These are phyloP conservation scores for Plectosphaerella sp. DNA, from an alignment of 2,329 filamentous ascomycete species.

Conservation along the genomic window DNA sequence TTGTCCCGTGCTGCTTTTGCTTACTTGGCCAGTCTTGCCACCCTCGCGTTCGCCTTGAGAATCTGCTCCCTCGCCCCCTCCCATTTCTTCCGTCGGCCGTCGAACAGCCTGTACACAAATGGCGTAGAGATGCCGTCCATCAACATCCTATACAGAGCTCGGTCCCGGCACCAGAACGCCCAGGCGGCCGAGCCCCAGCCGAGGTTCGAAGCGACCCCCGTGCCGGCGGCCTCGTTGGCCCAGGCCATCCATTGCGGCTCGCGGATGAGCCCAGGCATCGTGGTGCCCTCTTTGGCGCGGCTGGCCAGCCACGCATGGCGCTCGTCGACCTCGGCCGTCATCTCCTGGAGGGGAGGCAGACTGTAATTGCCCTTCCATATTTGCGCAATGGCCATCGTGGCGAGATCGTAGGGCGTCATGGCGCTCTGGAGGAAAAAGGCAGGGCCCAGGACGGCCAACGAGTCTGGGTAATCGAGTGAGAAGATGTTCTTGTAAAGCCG, in stretches of 20 bases:
- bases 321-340: constrained; percentile 18
- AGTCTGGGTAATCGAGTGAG: constrained; percentile 25
- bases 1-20: too few relatives aligned
- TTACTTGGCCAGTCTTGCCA: background rate
- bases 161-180: constrained; percentile 37
- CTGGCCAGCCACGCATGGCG: constrained; percentile 17
- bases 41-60: constrained; percentile 18
- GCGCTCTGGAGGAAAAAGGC: constrained; percentile 17
- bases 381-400: constrained; percentile 22
- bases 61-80: constrained; percentile 30
- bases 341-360: constrained; percentile 14
- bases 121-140: constrained; percentile 33
- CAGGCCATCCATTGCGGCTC: constrained; percentile 31
- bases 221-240: constrained; percentile 36
- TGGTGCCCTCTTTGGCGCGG: constrained; percentile 19
- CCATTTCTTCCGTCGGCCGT: constrained; percentile 34
- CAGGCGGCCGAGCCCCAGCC: constrained; percentile 32
- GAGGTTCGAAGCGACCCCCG: constrained; percentile 32
- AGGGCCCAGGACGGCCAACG: constrained; percentile 22
- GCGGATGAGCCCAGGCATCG: constrained; percentile 19
- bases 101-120: constrained; percentile 35
- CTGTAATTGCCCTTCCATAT: constrained; percentile 20
- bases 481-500: constrained; percentile 23
- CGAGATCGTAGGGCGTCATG: constrained; percentile 21
- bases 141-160: constrained; percentile 32